Base-by-base conservation (phyloP, 352 stramenopile genomes). In the Phytophthora pluvialis region DNA sequence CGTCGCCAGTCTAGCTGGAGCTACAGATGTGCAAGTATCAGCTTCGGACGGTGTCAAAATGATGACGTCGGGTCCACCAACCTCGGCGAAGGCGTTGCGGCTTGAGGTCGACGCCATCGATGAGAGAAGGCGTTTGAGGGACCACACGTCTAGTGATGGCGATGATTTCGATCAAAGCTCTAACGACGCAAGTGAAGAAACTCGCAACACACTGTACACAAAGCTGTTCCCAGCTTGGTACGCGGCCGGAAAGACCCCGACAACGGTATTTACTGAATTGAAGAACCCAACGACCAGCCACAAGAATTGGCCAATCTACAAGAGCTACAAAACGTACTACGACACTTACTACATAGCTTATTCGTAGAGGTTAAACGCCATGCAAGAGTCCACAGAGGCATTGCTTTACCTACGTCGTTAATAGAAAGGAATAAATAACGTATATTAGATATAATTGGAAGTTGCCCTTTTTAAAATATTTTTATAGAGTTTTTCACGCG, bases 241-340 rank as follows among this genome's bases (percentile, higher is more conserved):
- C 42, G 42, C 42, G 11, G 16, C 42, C 8, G 42, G 42, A n/a
- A 47, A 47, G 18, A 47, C 42, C 7, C 42, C 42, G 5, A 18
- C 28, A 47, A 28, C 21, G 8, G 10, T 28, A 2, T 47, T n/a
- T 32, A 9, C n/a, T 2, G 42, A 32, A 28, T 28, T 47, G 10
- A 25, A 47, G 40, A 46, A 28, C n/a, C 42, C 42, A 31, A 31
- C 42, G 42, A 29, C 16, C 26, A 13, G 18, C n/a, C 18, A 47
- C 42, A 28, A 47, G 18, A 47, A 47, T 32, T 47, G 42, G 42
- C 42, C 42, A 8, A 31, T 47, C 42, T 47, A 47, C 42, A 47
- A 47, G 10, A 47, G 26, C 42, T 47, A 47, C 42, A 47, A 47
- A 8, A 31, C 18, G 42, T 47, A 47, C 42, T 47, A 31, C 21